Evolutionary conservation across 495 filamentous ascomycete species (phyloP).

Genomic region (Podospora sp.): DNA sequence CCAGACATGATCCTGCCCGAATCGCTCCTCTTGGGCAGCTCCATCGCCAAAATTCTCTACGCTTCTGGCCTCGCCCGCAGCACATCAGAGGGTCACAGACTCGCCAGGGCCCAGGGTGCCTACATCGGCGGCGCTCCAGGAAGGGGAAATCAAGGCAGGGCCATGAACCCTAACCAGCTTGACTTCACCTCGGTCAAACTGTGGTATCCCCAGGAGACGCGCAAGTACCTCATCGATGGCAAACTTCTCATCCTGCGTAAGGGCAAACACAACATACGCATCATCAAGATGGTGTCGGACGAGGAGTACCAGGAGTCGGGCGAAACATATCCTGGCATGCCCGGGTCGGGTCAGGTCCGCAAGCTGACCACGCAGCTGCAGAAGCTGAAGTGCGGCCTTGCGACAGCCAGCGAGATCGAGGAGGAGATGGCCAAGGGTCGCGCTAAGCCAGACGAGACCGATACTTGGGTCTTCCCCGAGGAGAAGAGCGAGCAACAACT

Average conservation of each 20-base stretch:
- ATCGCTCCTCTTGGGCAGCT: conserved; percentile 62
- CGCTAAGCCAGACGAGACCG: conserved; percentile 12
- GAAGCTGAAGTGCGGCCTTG: conserved; percentile 22
- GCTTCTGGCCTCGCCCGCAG: conserved; percentile 69
- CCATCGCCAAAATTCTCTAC: conserved; percentile 65
- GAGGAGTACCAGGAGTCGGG: conserved; percentile 59
- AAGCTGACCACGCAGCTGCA: conserved; percentile 31
- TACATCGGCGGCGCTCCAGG: conserved; percentile 67
- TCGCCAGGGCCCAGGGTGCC: conserved; percentile 60
- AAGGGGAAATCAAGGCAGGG: conserved; percentile 18
- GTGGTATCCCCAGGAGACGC: conserved; percentile 60
- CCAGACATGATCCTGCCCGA: conserved; percentile 64
- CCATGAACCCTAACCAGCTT: conserved; percentile 60
- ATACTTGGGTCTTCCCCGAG: conserved; percentile 27
- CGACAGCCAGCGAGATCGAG: conserved; percentile 3
- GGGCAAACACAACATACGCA: conserved; percentile 79
- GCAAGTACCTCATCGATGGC: conserved; percentile 64
- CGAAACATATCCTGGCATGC: conserved; percentile 48
- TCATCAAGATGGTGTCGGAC: conserved; percentile 72
- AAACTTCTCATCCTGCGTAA: conserved; percentile 68
- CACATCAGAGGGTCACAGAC: conserved; percentile 64
- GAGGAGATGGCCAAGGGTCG: conserved; percentile 50
- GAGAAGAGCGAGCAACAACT: conserved; percentile 21
- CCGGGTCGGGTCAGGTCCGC: conserved; percentile 42
- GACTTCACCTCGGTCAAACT: conserved; percentile 62